Evolutionary conservation across 768 basidiomycete species (phyloP), one percentile per base, ranked within the genome.

Genomic region (Galerina sulciceps): DNA sequence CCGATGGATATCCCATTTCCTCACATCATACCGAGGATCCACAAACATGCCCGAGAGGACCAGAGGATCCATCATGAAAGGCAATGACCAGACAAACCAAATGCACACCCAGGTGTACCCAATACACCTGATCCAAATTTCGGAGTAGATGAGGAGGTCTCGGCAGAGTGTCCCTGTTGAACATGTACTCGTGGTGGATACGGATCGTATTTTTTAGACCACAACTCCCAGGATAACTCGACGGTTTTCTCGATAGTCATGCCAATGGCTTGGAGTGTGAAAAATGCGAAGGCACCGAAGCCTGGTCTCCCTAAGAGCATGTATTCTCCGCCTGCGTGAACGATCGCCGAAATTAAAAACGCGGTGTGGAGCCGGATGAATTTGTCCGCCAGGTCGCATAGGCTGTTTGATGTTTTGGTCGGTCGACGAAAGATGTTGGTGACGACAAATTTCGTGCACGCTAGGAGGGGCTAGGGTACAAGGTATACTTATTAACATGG

Each of bases 301-400:
- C 68, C 61, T 45, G 62, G 48, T 34, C 58, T 63, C 38, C 67
- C 66, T 6, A 69, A 49, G 48, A 73, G 56, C 73, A 75, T 72
- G 55, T 67, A 67, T 38, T 77, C 77, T 10, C 72, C 74, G 2
- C 68, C 65, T 20, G 64, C 51, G 52, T 78, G 77, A 45, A 73
- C 67, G 43, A 71, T 18, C 6, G 71, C 76, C 15, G 72, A 71
- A 34, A 76, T 59, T 51, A 71, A 57, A 65, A 78, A 78, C 6
- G 68, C 70, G 17, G 58, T 62, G 31, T 60, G 60, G 2, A 71
- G 58, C 53, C 60, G 62, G 10, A 61, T 45, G 23, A 55, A 14
- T 17, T 48, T 59, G 20, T 38, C 37, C 5, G 40, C 26, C 20
- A 35, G 55, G 3, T 45, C 26, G 23, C 47, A 43, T n/a, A 50